Conservation (phyloP, 768 basidiomycete genomes). For the Collybia mongolica region DNA sequence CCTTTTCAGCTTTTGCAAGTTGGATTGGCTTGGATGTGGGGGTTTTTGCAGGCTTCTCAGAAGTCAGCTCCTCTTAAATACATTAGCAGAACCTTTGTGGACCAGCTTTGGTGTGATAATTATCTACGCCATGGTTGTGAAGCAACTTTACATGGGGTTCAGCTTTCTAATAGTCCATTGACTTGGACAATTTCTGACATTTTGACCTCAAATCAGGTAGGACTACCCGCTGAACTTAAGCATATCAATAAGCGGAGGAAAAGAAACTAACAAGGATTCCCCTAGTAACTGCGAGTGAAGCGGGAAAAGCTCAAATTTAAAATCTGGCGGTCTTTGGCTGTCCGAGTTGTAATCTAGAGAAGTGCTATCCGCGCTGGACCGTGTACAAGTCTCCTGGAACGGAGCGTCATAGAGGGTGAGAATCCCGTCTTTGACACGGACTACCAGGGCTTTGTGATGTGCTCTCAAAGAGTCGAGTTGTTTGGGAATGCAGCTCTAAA, state of each 20-base stretch:
- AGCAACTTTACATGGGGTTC: slow-evolving; percentile 65
- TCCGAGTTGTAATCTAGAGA: slow-evolving; percentile 82
- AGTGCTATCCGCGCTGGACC: slow-evolving; percentile 68
- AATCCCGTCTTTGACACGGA: slow-evolving; percentile 62
- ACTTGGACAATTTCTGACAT: slow-evolving; percentile 74
- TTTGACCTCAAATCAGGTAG: slow-evolving; percentile 78
- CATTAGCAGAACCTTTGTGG: slow-evolving; percentile 9
- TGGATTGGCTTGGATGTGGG: slow-evolving; percentile 36
- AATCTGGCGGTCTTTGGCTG: slow-evolving; percentile 63
- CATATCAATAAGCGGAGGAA: slow-evolving; percentile 90
- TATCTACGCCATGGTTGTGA: slow-evolving; percentile 53
- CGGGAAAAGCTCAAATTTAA: slow-evolving; percentile 83
- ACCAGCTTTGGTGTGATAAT: slow-evolving; percentile 6
- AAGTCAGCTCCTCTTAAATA: slow-evolving; percentile 11
- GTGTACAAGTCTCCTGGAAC: slow-evolving; percentile 80
- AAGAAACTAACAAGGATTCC: slow-evolving; percentile 91
- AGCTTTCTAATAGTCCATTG: slow-evolving; percentile 80
- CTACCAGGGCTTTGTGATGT: slow-evolving; percentile 64
- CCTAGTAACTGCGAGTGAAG: slow-evolving; percentile 87
- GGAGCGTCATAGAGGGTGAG: slow-evolving; percentile 77
- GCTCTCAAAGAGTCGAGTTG: slow-evolving; percentile 43
- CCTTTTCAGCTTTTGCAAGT: slow-evolving; percentile 28
- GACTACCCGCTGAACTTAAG: slow-evolving; percentile 87
- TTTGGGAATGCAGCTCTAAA: slow-evolving; percentile 44
- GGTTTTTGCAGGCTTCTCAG: slow-evolving; percentile 27